phyloP scores from a whole-genome alignment of 2,329 filamentous ascomycete species.

The Byssoonygena ceratinophila region DNA sequence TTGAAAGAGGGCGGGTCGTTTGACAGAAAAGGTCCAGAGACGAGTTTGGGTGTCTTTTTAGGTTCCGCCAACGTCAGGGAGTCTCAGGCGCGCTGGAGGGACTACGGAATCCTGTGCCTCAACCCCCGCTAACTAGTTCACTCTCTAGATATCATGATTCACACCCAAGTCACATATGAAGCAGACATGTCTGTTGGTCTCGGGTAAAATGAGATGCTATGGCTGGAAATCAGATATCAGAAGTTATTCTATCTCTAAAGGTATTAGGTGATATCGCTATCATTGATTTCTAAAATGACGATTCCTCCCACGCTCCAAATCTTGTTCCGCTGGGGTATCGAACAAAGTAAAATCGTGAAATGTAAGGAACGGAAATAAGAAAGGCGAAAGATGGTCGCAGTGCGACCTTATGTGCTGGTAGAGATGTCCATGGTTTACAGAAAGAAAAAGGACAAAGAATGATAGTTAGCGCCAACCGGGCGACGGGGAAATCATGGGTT shows the following conservation, averaged over 20 bases:
- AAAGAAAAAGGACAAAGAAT: background rate
- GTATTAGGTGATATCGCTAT: background rate
- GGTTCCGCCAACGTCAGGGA: background rate
- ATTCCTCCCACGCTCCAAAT: slow-evolving; percentile 3
- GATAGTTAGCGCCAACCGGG: no score
- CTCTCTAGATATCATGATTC: no score
- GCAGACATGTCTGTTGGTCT: background rate
- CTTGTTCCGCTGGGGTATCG: slow-evolving; percentile 6
- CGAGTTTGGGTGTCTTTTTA: background rate
- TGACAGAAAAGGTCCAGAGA: background rate
- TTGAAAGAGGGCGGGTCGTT: background rate
- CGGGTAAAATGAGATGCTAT: background rate
- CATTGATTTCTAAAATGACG: background rate
- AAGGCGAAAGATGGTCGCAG: no score
- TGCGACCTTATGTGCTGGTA: background rate
- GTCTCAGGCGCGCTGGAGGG: background rate
- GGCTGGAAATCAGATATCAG: background rate
- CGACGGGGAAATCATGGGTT: no score
- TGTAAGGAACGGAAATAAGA: background rate
- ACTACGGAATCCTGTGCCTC: no score
- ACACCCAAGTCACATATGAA: background rate
- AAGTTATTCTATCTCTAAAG: background rate
- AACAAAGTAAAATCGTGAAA: slow-evolving; percentile 2
- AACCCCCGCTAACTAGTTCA: no score
- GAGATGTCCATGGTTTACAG: background rate